Evolutionary conservation across 1,284 basidiomycete species (phyloP).

Genomic region (Ceratobasidium sp.): DNA sequence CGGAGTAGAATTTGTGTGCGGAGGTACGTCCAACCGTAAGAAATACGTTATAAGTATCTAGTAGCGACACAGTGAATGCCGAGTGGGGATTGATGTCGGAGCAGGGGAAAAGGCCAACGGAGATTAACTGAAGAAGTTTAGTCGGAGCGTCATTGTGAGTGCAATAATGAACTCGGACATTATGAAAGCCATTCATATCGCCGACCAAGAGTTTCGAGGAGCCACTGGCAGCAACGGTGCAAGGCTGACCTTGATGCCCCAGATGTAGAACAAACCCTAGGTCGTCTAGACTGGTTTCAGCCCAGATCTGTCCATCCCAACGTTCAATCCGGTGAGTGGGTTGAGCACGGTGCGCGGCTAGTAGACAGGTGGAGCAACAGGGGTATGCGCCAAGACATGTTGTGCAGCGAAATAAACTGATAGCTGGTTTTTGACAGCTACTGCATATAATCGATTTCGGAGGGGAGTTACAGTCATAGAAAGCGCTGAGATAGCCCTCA

Average conservation of each 20-base stretch:
- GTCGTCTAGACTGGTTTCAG: not conserved
- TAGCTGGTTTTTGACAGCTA: not conserved
- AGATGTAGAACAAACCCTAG: not conserved
- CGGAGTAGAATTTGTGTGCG: constrained; percentile 23
- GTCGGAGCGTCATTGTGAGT: not conserved
- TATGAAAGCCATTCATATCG: constrained; percentile 1
- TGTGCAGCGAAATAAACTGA: not conserved
- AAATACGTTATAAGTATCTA: constrained; percentile 8
- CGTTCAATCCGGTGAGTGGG: constrained; percentile 21
- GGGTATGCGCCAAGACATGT: not conserved
- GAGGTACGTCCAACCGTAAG: constrained; percentile 11
- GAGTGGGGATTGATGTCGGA: constrained; percentile 4
- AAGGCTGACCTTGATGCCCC: not conserved
- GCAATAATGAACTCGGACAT: constrained; percentile 5
- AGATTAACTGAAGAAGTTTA: not conserved
- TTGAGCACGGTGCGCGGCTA: not conserved
- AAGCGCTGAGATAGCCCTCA: not conserved
- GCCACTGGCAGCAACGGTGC: not conserved
- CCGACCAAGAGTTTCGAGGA: constrained; percentile 1
- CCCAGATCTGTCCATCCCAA: not conserved
- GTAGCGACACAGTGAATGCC: not conserved
- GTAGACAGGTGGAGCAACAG: not conserved
- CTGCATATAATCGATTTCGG: not conserved
- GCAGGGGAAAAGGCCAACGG: constrained; percentile 21
- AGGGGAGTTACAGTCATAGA: not conserved